Evolutionary conservation across 495 filamentous ascomycete species (phyloP).

Genomic region (Barbatosphaeria neglecta): DNA sequence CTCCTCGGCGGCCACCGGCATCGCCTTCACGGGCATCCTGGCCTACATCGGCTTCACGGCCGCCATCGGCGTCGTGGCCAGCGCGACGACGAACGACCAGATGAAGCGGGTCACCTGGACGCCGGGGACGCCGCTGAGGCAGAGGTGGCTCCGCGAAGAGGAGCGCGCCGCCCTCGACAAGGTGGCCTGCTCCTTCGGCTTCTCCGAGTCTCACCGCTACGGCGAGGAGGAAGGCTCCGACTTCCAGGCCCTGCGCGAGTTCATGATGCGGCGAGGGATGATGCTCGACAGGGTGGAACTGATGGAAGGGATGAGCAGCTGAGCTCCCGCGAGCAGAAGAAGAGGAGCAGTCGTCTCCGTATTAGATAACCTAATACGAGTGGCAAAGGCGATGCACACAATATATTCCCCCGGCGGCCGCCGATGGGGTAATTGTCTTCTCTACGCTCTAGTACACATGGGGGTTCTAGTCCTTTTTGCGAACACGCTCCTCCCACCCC

Average conservation of each 20-base stretch:
- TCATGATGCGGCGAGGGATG: slow-evolving; percentile 71
- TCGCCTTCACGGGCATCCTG: slow-evolving; percentile 67
- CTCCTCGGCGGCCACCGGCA: slow-evolving; percentile 52
- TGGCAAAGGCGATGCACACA: too few relatives aligned
- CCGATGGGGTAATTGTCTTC: too few relatives aligned
- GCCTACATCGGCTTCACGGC: slow-evolving; percentile 71
- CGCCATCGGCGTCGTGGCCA: slow-evolving; percentile 69
- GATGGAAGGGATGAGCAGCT: slow-evolving; percentile 81
- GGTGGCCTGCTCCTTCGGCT: slow-evolving; percentile 81
- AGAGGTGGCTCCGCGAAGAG: slow-evolving; percentile 88
- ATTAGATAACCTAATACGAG: too few relatives aligned
- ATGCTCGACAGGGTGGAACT: slow-evolving; percentile 73
- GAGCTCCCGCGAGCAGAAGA: background rate
- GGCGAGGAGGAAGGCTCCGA: slow-evolving; percentile 87
- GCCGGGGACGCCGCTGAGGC: slow-evolving; percentile 60
- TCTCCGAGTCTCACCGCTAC: slow-evolving; percentile 61
- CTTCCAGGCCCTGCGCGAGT: slow-evolving; percentile 76
- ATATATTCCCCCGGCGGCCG: too few relatives aligned
- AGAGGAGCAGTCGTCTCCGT: too few relatives aligned
- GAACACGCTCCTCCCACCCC: too few relatives aligned
- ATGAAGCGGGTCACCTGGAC: slow-evolving; percentile 89
- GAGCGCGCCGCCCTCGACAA: slow-evolving; percentile 83
- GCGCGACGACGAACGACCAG: slow-evolving; percentile 82
- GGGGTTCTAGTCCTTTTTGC: too few relatives aligned
- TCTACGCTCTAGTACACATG: too few relatives aligned